A percentile compares a stretch with the other conserved stretches of the same genome.
Conservation (phyloP, 2,329 filamentous ascomycete genomes). For the Boeremia exigua region DNA sequence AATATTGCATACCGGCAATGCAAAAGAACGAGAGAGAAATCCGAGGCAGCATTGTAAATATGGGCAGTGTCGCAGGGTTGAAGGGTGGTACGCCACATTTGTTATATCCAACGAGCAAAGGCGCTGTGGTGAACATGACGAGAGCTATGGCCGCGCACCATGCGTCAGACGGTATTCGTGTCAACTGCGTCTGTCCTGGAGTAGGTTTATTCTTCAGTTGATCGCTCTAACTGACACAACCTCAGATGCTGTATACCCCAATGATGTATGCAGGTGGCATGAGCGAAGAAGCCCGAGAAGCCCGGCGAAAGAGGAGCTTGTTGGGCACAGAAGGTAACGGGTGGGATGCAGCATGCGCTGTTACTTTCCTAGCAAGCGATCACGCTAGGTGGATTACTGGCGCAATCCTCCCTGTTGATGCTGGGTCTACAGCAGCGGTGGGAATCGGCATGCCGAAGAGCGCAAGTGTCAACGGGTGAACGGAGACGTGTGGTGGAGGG, state of each 20-base stretch:
- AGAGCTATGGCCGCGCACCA: conserved; percentile 63
- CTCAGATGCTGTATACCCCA: conserved; percentile 59
- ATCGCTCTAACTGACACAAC: neutral
- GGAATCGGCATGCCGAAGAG: conserved; percentile 29
- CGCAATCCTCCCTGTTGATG: conserved; percentile 37
- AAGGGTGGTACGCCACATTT: conserved; percentile 61
- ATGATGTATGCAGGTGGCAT: conserved; percentile 62
- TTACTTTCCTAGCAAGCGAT: conserved; percentile 59
- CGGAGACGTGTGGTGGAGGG: neutral
- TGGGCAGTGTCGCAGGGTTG: conserved; percentile 67
- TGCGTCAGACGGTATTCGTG: conserved; percentile 57
- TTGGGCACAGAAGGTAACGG: conserved; percentile 61
- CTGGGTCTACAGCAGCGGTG: conserved; percentile 38
- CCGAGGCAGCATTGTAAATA: conserved; percentile 65
- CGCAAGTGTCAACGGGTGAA: conserved; percentile 35
- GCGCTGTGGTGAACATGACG: conserved; percentile 63
- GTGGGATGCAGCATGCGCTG: conserved; percentile 60
- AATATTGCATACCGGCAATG: conserved; percentile 68
- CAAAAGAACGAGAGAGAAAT: conserved; percentile 54
- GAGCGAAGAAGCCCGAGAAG: conserved; percentile 57
- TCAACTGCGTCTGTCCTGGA: conserved; percentile 63
- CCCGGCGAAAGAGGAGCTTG: conserved; percentile 57
- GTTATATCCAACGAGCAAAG: conserved; percentile 61
- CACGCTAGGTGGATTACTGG: conserved; percentile 60
- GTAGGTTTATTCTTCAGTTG: conserved; percentile 13